Evolutionary conservation across 1,284 basidiomycete genomes (phyloP).

Genomic region (Marasmius tenuissimus): DNA sequence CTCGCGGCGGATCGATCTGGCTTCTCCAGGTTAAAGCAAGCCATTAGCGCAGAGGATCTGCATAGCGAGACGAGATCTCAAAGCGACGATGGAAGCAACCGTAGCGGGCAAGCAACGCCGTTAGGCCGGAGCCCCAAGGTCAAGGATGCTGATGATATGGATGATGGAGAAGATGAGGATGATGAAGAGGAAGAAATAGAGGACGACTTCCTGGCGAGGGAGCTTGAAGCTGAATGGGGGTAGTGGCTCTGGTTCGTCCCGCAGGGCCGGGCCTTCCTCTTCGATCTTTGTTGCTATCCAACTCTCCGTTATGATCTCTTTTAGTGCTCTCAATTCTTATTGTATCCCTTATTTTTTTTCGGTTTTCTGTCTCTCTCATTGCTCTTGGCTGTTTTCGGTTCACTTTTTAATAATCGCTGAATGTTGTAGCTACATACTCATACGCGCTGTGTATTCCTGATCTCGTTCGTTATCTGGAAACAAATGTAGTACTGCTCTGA

Average conservation of each 20-base stretch:
- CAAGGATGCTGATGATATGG: conserved; percentile 37
- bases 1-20: conserved; percentile 61
- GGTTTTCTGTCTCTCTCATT: background rate
- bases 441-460: background rate
- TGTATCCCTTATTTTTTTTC: conserved; percentile 4
- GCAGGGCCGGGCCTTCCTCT: conserved; percentile 14
- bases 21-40: conserved; percentile 65
- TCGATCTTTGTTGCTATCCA: conserved; percentile 5
- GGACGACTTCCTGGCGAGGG: conserved; percentile 73
- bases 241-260: conserved; percentile 29
- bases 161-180: conserved; percentile 40
- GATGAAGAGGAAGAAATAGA: conserved; percentile 50
- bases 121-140: conserved; percentile 3
- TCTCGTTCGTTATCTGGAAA: too few relatives aligned
- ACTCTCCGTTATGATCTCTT: background rate
- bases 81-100: conserved; percentile 21
- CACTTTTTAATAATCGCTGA: background rate
- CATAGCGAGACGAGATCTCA: conserved; percentile 23
- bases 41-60: conserved; percentile 60
- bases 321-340: background rate
- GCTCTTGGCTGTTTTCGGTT: background rate
- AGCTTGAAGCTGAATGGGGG: conserved; percentile 73
- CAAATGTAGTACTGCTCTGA: too few relatives aligned
- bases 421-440: conserved; percentile 1
- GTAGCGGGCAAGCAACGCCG: conserved; percentile 5